Evolutionary conservation across 1,284 basidiomycete genomes (phyloP).

Genomic region (Fomitopsis betulina): DNA sequence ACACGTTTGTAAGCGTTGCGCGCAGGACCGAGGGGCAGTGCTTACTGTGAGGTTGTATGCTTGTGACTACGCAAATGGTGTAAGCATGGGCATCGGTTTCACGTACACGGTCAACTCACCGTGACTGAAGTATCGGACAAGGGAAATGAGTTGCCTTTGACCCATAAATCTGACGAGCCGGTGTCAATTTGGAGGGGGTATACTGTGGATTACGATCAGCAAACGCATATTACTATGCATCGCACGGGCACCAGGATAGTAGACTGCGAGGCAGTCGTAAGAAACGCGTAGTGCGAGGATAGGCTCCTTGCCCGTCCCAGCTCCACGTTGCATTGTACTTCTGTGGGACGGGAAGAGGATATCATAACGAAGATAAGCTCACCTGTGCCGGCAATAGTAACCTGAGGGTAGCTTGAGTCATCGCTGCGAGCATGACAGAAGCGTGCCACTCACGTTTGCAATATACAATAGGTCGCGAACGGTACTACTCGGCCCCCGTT

Average conservation of each 20-base stretch:
- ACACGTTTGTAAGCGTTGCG: conserved; percentile 1
- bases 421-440: background rate
- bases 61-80: conserved; percentile 28
- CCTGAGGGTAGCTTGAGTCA: conserved; percentile 32
- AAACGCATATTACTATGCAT: background rate
- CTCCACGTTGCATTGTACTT: too few relatives aligned
- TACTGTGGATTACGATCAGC: conserved; percentile 29
- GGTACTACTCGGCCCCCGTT: conserved; percentile 37
- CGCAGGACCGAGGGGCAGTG: background rate
- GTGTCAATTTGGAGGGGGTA: conserved; percentile 75
- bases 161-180: conserved; percentile 80
- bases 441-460: conserved; percentile 51
- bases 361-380: conserved; percentile 18
- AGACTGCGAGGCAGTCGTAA: too few relatives aligned
- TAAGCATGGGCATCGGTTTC: background rate
- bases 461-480: conserved; percentile 73
- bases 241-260: background rate
- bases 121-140: conserved; percentile 49
- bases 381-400: conserved; percentile 61
- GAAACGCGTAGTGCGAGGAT: too few relatives aligned
- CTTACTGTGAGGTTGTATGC: conserved; percentile 60
- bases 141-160: conserved; percentile 46
- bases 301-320: too few relatives aligned
- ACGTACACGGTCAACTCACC: conserved; percentile 32
- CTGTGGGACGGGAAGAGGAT: too few relatives aligned